Evolutionary conservation across 257 asterid species (phyloP), one percentile per base, ranked within the genome.

Genomic region (Scutellaria minor): DNA sequence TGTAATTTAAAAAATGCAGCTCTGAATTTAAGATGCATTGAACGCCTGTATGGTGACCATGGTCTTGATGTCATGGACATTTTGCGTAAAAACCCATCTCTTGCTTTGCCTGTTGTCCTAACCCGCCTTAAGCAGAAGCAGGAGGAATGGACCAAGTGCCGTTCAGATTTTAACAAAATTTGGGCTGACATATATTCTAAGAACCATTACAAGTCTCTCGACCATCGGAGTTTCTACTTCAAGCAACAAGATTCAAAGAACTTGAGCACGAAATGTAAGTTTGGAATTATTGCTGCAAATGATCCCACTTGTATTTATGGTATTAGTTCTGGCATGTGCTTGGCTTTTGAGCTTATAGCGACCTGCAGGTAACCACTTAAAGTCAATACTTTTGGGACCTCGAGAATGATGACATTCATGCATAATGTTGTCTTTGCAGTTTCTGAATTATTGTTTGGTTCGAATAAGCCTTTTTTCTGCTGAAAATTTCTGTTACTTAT

Each of bases 91-190:
- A 92, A 86, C 44, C 86, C 93, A 45, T 75, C 95, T 20, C 82
- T 78, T 76, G 85, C 91, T 18, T 84, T 92, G 88, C 96, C 95
- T 71, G 97, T 88, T 55, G 73, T 90, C 75, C 83, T 92, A 66
- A 90, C 89, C 72, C 97, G 98, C 69, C 81, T 92, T 55, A 92
- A 88, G 83, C 98, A 92, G 88, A 92, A 92, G 83, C 98, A 87
- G 79, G 98, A 90, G 64, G 98, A 90, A 79, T 92, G 98, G 98
- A 83, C 83, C 11, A 84, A 81, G 75, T 82, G 88, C 55, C 88
- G 88, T 69, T 72, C 82, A 54, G 93, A 85, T 80, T 87, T 87
- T 60, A 83, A 87, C 79, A 87, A 83, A 78, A 83, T 87, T 55
- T 87, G 93, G 93, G 88, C 90, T 72, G 90, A 83, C 50, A 85